Percentiles rank a stretch among this genome's conserved stretches.
phyloP scores from a whole-genome alignment of 139 green algal genomes.

The Chlorella sp. region DNA sequence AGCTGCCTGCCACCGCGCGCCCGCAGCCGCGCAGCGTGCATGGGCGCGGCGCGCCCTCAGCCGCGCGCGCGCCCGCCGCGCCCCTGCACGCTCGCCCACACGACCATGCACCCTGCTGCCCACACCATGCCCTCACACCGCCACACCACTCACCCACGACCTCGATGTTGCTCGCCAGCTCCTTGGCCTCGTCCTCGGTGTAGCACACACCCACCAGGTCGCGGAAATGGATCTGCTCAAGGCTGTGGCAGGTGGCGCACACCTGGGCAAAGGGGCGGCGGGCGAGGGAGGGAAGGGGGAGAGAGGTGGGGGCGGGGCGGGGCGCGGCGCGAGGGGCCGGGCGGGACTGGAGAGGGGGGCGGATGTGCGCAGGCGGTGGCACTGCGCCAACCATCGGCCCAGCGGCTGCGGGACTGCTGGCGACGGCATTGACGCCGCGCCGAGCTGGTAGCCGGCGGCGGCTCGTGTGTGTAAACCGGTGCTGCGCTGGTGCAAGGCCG shows the following conservation, averaged over 20 bases:
- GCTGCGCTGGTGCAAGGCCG: too few relatives aligned
- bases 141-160: constrained; percentile 40
- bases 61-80: too few relatives aligned
- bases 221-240: constrained; percentile 93
- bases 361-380: too few relatives aligned
- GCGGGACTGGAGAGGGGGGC: too few relatives aligned
- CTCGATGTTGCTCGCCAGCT: constrained; percentile 89
- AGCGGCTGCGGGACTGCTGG: too few relatives aligned
- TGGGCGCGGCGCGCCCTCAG: neutral
- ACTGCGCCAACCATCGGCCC: too few relatives aligned
- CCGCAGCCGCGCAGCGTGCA: neutral
- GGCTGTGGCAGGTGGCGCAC: constrained; percentile 95
- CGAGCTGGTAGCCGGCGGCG: too few relatives aligned
- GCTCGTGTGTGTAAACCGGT: too few relatives aligned
- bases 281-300: neutral
- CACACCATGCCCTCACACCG: neutral
- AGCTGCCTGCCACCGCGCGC: too few relatives aligned
- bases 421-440: too few relatives aligned
- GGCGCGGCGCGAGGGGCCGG: too few relatives aligned
- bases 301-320: neutral
- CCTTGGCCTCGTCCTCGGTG: constrained; percentile 98
- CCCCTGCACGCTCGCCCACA: too few relatives aligned
- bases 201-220: constrained; percentile 96
- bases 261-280: constrained; percentile 61
- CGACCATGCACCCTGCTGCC: neutral